A percentile compares a stretch with the other conserved stretches of the same genome.
phyloP scores from a whole-genome alignment of 2,329 filamentous ascomycete species.

The Thelonectria olida region DNA sequence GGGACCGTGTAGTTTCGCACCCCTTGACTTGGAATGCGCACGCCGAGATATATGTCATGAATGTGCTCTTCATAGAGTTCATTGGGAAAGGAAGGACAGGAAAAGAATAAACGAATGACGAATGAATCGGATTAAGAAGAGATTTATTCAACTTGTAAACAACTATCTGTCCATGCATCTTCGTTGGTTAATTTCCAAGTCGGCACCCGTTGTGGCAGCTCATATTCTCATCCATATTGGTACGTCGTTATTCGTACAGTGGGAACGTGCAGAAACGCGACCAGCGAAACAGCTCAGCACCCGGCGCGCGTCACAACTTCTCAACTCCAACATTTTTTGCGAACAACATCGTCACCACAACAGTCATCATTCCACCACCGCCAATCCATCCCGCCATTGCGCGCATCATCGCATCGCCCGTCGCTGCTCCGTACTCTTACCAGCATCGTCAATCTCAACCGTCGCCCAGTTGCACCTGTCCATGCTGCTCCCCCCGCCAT shows the following conservation, averaged over 20 bases:
- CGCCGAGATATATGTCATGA: no score
- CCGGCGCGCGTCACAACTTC: slow-evolving; percentile 13
- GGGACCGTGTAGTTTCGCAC: no score
- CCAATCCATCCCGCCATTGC: not conserved
- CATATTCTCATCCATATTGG: no score
- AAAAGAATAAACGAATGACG: no score
- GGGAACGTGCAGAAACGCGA: slow-evolving; percentile 14
- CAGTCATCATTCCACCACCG: not conserved
- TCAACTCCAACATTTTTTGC: slow-evolving; percentile 20
- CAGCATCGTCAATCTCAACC: not conserved
- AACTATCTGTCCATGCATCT: no score
- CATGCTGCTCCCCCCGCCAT: slow-evolving; percentile 55
- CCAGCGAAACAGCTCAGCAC: not conserved
- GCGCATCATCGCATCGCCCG: not conserved
- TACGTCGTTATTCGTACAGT: not conserved
- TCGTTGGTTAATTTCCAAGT: no score
- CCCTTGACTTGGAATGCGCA: no score
- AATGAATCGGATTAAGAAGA: no score
- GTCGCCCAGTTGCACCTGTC: slow-evolving; percentile 19
- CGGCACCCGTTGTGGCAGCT: no score
- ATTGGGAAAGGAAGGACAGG: no score
- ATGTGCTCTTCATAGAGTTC: no score
- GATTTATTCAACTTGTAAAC: no score
- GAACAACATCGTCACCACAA: not conserved
- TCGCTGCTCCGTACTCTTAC: not conserved